phyloP scores from a whole-genome alignment of 2,329 filamentous ascomycete genomes.

The Fusarium scirpi region DNA sequence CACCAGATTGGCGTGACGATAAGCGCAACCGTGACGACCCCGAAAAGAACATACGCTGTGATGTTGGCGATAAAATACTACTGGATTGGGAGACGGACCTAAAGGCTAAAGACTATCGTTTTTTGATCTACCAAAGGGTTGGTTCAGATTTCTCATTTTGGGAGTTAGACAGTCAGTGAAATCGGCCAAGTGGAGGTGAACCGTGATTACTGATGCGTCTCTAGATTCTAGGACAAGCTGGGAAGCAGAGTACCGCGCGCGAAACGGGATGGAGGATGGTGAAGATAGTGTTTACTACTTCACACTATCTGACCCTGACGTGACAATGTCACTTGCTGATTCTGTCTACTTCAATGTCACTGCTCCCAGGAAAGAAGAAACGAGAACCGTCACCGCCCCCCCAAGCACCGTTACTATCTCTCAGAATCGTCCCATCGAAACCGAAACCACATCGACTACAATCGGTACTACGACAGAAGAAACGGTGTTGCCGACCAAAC shows the following conservation, averaged over 20 bases:
- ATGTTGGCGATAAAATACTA: accelerated
- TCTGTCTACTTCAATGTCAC: background rate
- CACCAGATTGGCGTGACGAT: background rate
- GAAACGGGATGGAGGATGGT: too few species aligned
- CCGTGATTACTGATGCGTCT: too few species aligned
- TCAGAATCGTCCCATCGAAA: accelerated
- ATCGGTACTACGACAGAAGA: background rate
- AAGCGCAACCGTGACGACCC: accelerated
- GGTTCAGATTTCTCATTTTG: too few species aligned
- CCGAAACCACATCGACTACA: background rate
- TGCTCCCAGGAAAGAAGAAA: accelerated
- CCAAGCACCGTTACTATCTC: background rate
- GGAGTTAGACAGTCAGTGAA: too few species aligned
- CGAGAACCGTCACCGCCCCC: background rate
- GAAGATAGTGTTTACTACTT: too few species aligned
- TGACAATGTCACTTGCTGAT: too few species aligned
- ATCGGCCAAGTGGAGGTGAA: too few species aligned
- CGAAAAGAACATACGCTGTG: accelerated
- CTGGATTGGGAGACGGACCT: background rate
- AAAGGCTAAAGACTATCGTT: too few species aligned
- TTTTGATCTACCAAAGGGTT: too few species aligned
- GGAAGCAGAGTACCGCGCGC: background rate
- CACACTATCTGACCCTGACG: too few species aligned
- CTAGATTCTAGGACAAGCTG: background rate
- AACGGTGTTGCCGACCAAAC: background rate